Percentiles rank a stretch among this genome's conserved stretches.
These are phyloP conservation scores for Neurospora intermedia DNA, from an alignment of 495 filamentous ascomycete species.

Conservation along the genomic window DNA sequence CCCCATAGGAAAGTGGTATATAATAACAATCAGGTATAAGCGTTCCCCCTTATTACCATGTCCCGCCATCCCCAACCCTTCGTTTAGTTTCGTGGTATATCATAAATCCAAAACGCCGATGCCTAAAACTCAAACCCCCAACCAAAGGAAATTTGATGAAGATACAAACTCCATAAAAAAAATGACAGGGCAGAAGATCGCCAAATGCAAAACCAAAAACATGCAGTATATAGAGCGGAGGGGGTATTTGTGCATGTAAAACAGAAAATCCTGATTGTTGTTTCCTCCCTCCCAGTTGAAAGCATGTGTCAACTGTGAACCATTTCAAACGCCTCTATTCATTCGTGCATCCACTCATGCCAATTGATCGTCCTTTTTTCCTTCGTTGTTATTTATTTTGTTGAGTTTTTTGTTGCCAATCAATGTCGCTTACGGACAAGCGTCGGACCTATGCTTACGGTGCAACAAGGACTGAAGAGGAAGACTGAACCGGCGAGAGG, in stretches of 20 bases:
- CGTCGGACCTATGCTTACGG: not conserved
- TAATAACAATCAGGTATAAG: not conserved
- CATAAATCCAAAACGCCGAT: not conserved
- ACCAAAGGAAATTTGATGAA: not conserved
- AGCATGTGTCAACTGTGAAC: not conserved
- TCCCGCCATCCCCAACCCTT: not conserved
- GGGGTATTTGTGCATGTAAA: not conserved
- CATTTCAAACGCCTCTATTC: not conserved
- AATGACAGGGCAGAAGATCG: not conserved
- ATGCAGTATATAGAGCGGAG: not conserved
- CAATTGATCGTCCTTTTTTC: not conserved
- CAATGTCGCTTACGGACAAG: not conserved
- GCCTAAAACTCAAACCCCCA: not conserved
- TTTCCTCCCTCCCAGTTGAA: not conserved
- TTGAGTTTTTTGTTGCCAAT: not conserved
- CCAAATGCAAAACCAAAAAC: not conserved
- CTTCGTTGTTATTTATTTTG: not conserved
- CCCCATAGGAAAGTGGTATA: not conserved
- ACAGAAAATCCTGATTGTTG: not conserved
- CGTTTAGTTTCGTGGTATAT: not conserved
- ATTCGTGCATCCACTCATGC: not conserved
- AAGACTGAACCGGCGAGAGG: constrained; percentile 11
- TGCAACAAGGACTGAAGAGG: constrained; percentile 7
- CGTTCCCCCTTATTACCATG: not conserved
- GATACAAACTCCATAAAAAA: not conserved